phyloP scores from a whole-genome alignment of 148 eudicot genomes.

The Cornus kousa region DNA sequence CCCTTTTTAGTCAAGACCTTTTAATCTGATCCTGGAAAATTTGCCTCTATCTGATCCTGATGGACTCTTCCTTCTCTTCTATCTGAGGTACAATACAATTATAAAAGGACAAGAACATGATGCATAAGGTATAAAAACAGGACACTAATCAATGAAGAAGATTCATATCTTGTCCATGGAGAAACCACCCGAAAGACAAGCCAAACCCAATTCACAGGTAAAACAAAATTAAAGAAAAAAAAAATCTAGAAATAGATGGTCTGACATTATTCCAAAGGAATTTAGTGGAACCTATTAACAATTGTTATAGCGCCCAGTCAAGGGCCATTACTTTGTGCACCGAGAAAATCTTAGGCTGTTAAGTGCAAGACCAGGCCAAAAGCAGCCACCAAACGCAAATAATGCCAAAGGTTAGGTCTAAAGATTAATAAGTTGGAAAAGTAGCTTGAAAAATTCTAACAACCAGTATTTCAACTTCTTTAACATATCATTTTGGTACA shows the following conservation, averaged over 20 bases:
- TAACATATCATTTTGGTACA: neutral
- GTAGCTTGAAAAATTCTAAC: neutral
- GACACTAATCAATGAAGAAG: neutral
- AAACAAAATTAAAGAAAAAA: neutral
- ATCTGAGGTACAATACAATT: slow-evolving; percentile 36
- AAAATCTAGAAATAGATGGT: neutral
- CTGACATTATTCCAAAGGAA: neutral
- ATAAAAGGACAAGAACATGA: neutral
- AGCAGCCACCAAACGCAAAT: too few species aligned
- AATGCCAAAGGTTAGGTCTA: neutral
- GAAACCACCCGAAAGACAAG: neutral
- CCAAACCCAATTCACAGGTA: neutral
- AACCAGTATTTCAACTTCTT: neutral
- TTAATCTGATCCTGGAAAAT: slow-evolving; percentile 76
- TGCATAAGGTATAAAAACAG: slow-evolving; percentile 2
- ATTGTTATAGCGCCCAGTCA: neutral
- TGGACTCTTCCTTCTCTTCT: slow-evolving; percentile 87
- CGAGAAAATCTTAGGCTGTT: too few species aligned
- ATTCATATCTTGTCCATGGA: neutral
- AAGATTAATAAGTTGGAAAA: neutral
- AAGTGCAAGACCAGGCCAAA: too few species aligned
- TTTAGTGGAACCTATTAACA: neutral
- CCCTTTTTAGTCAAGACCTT: slow-evolving; percentile 62
- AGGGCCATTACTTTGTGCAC: too few species aligned
- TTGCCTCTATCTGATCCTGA: slow-evolving; percentile 97